Evolutionary conservation across 1,284 basidiomycete species (phyloP).

Genomic region (Athelia sp.): DNA sequence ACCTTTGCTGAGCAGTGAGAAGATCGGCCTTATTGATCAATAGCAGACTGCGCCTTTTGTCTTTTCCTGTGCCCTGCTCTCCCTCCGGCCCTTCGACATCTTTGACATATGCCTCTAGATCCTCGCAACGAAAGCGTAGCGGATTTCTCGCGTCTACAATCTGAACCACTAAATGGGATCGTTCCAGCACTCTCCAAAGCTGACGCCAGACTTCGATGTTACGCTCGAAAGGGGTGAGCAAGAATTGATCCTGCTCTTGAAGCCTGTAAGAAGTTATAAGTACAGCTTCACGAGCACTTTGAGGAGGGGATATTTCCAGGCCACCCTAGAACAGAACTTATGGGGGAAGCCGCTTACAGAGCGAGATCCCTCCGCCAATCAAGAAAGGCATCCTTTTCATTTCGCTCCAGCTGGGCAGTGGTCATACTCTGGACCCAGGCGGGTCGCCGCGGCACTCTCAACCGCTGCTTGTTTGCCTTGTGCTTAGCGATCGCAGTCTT

Average conservation of each 20-base stretch:
- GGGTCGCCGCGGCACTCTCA: constrained; percentile 84
- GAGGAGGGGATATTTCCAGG: constrained; percentile 7
- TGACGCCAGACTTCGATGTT: constrained; percentile 97
- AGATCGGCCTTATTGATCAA: constrained; percentile 98
- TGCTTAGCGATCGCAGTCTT: constrained; percentile 70
- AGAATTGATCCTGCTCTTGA: constrained; percentile 74
- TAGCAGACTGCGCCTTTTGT: constrained; percentile 72
- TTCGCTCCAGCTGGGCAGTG: constrained; percentile 72
- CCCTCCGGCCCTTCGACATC: constrained; percentile 77
- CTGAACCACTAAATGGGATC: constrained; percentile 91
- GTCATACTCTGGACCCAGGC: constrained; percentile 82
- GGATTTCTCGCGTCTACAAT: constrained; percentile 96
- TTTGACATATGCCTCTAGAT: constrained; percentile 83
- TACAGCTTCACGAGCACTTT: constrained; percentile 2
- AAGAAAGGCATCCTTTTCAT: constrained; percentile 85
- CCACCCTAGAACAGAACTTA: background rate
- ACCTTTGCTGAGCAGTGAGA: constrained; percentile 85
- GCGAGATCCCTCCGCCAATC: constrained; percentile 92
- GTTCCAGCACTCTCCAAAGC: constrained; percentile 91
- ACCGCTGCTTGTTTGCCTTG: constrained; percentile 61
- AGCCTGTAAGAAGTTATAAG: constrained; percentile 39
- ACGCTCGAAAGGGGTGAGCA: constrained; percentile 93
- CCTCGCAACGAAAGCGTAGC: constrained; percentile 85
- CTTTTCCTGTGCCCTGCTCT: constrained; percentile 71
- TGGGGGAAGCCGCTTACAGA: constrained; percentile 50